Conservation (phyloP, 176 grass and related monocot genomes). For the Canna indica region DNA sequence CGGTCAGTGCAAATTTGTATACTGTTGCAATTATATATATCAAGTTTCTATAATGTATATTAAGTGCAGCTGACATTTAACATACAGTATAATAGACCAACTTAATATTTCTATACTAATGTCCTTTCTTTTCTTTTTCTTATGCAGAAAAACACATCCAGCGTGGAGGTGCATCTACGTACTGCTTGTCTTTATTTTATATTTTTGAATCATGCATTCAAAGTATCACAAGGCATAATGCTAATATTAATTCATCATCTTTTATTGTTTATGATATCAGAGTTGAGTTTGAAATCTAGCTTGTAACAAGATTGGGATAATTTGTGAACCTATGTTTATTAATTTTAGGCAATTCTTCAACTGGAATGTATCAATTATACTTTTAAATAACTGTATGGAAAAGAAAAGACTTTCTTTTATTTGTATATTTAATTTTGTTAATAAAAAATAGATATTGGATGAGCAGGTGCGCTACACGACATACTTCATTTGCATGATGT, state of each 20-base stretch:
- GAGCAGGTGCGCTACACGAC: slow-evolving; percentile 89
- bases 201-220: not conserved
- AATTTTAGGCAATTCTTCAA: not conserved
- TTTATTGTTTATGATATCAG: not conserved
- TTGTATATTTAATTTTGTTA: slow-evolving; percentile 13
- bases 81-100: not conserved
- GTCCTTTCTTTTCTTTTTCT: slow-evolving; percentile 32
- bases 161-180: slow-evolving; percentile 48
- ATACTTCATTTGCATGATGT: slow-evolving; percentile 99
- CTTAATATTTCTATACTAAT: slow-evolving; percentile 1
- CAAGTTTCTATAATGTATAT: too few relatives aligned
- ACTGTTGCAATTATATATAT: not conserved
- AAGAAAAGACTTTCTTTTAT: not conserved
- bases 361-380: not conserved
- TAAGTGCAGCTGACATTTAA: not conserved
- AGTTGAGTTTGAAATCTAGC: not conserved
- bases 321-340: not conserved
- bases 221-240: too few relatives aligned
- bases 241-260: too few relatives aligned
- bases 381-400: not conserved
- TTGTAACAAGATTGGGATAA: not conserved
- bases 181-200: slow-evolving; percentile 17
- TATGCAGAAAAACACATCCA: slow-evolving; percentile 77
- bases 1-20: slow-evolving; percentile 45
- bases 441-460: slow-evolving; percentile 34